Percentiles rank a stretch among this genome's conserved stretches.
Evolutionary conservation across 352 stramenopile species (phyloP).

Genomic region (Phytopythium litorale): DNA sequence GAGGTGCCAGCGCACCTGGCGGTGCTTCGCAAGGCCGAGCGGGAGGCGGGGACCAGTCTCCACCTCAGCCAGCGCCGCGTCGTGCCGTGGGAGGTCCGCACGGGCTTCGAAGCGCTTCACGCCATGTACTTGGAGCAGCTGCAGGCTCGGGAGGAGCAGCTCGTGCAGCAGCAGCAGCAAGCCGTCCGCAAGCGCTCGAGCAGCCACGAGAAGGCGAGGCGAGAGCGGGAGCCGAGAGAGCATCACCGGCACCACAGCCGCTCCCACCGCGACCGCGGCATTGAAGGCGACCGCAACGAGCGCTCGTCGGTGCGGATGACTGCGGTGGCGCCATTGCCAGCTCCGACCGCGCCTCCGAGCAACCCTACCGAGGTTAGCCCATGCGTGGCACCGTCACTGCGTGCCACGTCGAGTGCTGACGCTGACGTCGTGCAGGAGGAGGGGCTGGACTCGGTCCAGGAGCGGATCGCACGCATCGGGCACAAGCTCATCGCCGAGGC

Average conservation of each 20-base stretch:
- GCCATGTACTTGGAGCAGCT: slow-evolving; percentile 32
- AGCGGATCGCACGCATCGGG: slow-evolving; percentile 67
- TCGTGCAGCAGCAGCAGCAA: slow-evolving; percentile 12
- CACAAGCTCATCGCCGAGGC: slow-evolving; percentile 66
- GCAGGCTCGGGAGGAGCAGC: slow-evolving; percentile 9
- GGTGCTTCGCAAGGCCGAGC: slow-evolving; percentile 45
- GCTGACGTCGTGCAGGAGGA: not conserved
- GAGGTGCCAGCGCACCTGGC: slow-evolving; percentile 53
- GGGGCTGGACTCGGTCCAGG: slow-evolving; percentile 22
- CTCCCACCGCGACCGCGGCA: slow-evolving; percentile 6
- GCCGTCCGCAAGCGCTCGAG: slow-evolving; percentile 12
- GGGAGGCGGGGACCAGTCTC: slow-evolving; percentile 37
- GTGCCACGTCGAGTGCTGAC: not conserved
- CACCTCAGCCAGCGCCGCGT: slow-evolving; percentile 41
- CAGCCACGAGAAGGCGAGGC: not conserved
- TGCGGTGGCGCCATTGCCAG: slow-evolving; percentile 7
- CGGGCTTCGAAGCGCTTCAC: slow-evolving; percentile 56
- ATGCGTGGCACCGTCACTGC: not conserved
- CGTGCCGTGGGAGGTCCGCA: slow-evolving; percentile 45
- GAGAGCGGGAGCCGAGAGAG: not conserved
- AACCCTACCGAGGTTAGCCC: not conserved
- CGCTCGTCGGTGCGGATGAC: not conserved
- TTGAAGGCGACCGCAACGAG: not conserved
- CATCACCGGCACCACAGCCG: slow-evolving; percentile 4
- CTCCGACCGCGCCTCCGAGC: not conserved